A percentile compares a stretch with the other conserved stretches of the same genome.
These are phyloP conservation scores for Panus rudis DNA, from an alignment of 768 basidiomycete genomes.

Conservation along the genomic window DNA sequence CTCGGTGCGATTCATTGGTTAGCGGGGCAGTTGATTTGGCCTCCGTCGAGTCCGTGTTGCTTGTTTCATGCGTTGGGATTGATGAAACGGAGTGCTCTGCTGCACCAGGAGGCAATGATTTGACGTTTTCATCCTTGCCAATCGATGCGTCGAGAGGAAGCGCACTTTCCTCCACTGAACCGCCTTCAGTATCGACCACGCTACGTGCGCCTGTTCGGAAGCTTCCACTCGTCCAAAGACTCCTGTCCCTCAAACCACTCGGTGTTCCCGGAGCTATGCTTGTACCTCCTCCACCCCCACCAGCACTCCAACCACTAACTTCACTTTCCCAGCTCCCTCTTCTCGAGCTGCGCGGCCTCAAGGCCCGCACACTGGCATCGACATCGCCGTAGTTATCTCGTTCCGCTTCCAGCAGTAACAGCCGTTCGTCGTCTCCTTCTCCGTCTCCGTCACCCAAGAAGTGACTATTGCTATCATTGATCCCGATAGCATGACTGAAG, in stretches of 20 bases:
- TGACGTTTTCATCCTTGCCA: constrained; percentile 8
- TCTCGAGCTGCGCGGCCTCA: constrained; percentile 79
- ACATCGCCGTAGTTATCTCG: constrained; percentile 47
- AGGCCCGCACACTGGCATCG: constrained; percentile 84
- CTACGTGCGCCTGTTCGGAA: constrained; percentile 47
- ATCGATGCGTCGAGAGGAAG: constrained; percentile 16
- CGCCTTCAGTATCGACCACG: constrained; percentile 31
- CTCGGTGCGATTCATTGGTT: constrained; percentile 9
- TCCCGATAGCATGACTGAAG: constrained; percentile 37
- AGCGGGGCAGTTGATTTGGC: background rate
- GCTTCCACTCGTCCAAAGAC: constrained; percentile 56
- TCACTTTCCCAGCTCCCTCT: constrained; percentile 91
- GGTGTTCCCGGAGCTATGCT: constrained; percentile 28
- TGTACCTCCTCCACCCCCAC: constrained; percentile 42
- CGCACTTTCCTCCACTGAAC: constrained; percentile 25
- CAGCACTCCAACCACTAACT: constrained; percentile 82
- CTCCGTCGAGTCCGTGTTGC: background rate
- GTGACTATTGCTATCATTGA: constrained; percentile 57
- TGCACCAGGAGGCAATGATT: background rate
- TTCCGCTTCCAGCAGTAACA: constrained; percentile 36
- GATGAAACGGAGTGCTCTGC: background rate
- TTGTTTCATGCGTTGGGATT: background rate
- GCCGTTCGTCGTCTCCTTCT: constrained; percentile 45
- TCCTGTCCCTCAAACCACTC: constrained; percentile 38
- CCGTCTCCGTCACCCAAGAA: constrained; percentile 43